Percentiles rank a stretch among this genome's conserved stretches.
Evolutionary conservation across 208 protist species (phyloP).

Genomic region (Trypanosoma boissoni): DNA sequence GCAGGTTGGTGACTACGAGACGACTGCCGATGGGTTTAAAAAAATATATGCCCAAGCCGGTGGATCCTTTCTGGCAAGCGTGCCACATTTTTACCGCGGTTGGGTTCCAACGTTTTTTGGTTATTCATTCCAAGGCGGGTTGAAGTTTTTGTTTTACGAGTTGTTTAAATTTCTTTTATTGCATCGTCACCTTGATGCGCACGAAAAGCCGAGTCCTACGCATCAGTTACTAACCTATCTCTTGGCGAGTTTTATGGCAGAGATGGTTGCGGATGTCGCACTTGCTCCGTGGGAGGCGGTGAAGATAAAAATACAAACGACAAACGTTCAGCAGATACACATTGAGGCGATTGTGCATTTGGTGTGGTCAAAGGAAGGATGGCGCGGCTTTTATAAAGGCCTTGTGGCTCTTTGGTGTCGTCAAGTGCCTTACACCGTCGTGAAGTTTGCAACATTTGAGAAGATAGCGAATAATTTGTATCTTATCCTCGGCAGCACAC

Average conservation of each 20-base stretch:
- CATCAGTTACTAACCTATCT: conserved; percentile 41
- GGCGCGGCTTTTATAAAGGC: conserved; percentile 77
- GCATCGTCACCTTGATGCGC: background rate
- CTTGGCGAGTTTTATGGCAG: conserved; percentile 55
- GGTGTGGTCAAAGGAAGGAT: conserved; percentile 56
- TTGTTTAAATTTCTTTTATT: conserved; percentile 63
- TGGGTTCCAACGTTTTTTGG: conserved; percentile 66
- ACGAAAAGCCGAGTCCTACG: conserved; percentile 1
- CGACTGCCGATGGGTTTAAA: conserved; percentile 36
- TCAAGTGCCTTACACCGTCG: conserved; percentile 95
- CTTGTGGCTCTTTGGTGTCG: conserved; percentile 88
- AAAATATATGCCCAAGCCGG: conserved; percentile 36
- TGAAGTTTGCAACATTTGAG: conserved; percentile 91
- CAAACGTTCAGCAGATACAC: conserved; percentile 16
- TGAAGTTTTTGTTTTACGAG: conserved; percentile 84
- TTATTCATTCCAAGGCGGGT: conserved; percentile 52
- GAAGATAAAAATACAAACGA: conserved; percentile 80
- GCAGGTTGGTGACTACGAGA: conserved; percentile 71
- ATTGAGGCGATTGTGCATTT: conserved; percentile 39
- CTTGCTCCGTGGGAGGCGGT: conserved; percentile 75
- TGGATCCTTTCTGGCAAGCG: conserved; percentile 19
- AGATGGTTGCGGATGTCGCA: conserved; percentile 64
- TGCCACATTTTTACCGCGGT: conserved; percentile 51
- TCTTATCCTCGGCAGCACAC: conserved; percentile 9
- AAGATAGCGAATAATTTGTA: conserved; percentile 35